Base-by-base conservation (phyloP, 1,139 yeast genomes). In the Suhomyces bribrorum region DNA sequence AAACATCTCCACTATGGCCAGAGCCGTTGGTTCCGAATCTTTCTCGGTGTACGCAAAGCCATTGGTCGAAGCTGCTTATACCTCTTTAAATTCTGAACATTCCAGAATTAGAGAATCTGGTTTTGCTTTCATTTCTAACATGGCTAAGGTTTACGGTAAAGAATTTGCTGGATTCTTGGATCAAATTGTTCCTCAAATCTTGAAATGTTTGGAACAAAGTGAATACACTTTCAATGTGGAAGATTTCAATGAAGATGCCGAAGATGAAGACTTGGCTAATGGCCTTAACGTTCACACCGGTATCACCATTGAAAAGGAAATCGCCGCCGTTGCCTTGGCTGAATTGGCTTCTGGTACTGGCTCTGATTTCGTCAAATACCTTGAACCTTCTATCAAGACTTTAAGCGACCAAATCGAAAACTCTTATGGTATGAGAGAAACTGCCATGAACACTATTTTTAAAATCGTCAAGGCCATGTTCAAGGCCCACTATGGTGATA, bases 251-350 rank as follows among this genome's bases (percentile, higher is more conserved):
- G 67, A 54, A 22, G 62, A 52, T 14, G 60, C 52, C 33, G 67
- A 61, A 12, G 81, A 72, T 38, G 82, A 79, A 45, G 90, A 83
- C 38, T 62, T 83, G 49, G 81, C 77, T 44, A 82, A 83, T 54
- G 83, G 83, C 49, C 75, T 86, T 59, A 83, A 86, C 52, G 90
- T 90, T 49, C 89, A 89, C 73, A 86, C 96, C 36, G 97, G 96
- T 71, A 82, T 92, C 56, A 88, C 97, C 49, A 85, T 87, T 56
- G 98, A 92, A 70, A 92, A 92, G 70, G 98, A 92, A 71, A 89
- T 87, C 54, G 96, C 97, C n/a, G 78, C 94, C 32, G 94, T 90
- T 57, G 95, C 97, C 15, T 70, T 92, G 53, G 83, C 89, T 33
- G 97, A 92, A 57, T 77, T 92, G 58, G 95, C 96, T 45, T 65